These are phyloP conservation scores for Cordyceps cateniannulata DNA, from an alignment of 2,329 filamentous ascomycete genomes.

Conservation along the genomic window DNA sequence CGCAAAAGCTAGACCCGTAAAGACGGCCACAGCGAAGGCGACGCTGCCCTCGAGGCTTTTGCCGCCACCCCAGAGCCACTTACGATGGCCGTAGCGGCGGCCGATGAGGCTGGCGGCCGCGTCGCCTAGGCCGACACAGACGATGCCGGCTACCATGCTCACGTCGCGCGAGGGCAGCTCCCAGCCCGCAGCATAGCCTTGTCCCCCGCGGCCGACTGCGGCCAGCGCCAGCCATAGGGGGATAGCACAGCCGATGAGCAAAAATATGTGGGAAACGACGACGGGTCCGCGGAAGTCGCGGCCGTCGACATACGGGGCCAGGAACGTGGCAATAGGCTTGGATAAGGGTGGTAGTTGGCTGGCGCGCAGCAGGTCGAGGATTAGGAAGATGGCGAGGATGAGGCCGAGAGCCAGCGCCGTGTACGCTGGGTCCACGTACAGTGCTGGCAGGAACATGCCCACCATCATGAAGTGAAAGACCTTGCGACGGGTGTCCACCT, in stretches of 20 bases:
- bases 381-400: slow-evolving; percentile 74
- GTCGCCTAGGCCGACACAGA: slow-evolving; percentile 93
- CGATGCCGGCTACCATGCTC: slow-evolving; percentile 84
- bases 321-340: slow-evolving; percentile 75
- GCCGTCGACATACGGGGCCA: slow-evolving; percentile 91
- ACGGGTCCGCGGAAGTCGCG: slow-evolving; percentile 89
- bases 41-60: slow-evolving; percentile 86
- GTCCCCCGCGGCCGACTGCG: slow-evolving; percentile 52
- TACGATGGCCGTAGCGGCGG: slow-evolving; percentile 73
- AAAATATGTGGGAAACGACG: slow-evolving; percentile 92
- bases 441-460: slow-evolving; percentile 82
- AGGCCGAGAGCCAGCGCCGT: slow-evolving; percentile 72
- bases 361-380: slow-evolving; percentile 83
- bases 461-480: slow-evolving; percentile 99
- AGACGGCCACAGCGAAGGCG: slow-evolving; percentile 78
- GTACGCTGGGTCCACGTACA: slow-evolving; percentile 81
- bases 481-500: slow-evolving; percentile 93
- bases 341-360: slow-evolving; percentile 88
- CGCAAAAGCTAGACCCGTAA: slow-evolving; percentile 62
- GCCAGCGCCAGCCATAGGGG: slow-evolving; percentile 86
- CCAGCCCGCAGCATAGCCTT: slow-evolving; percentile 62
- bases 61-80: slow-evolving; percentile 95
- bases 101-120: slow-evolving; percentile 88
- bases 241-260: slow-evolving; percentile 90
- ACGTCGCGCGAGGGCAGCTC: slow-evolving; percentile 67